Percentiles rank a stretch among this genome's conserved stretches.
phyloP scores from a whole-genome alignment of 768 basidiomycete species.

The Ramaria sp. region DNA sequence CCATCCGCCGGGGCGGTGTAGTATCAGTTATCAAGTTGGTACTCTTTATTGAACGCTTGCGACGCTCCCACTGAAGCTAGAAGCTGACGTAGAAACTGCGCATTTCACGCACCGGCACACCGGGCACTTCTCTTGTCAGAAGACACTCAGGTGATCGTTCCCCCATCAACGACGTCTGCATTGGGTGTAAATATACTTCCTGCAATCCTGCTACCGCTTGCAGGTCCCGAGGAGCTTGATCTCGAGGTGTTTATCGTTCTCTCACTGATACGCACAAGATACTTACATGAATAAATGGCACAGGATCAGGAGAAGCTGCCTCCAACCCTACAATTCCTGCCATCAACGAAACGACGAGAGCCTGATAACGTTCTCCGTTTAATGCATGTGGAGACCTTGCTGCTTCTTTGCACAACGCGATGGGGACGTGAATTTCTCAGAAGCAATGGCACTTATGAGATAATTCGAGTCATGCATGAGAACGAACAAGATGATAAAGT shows the following conservation, averaged over 20 bases:
- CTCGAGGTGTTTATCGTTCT: constrained; percentile 49
- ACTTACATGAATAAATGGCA: not conserved
- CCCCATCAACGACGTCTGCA: constrained; percentile 44
- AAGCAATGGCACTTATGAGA: constrained; percentile 74
- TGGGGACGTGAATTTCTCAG: constrained; percentile 81
- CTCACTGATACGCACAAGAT: not conserved
- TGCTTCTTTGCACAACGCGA: constrained; percentile 80
- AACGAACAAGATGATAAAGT: constrained; percentile 74
- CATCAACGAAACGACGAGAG: constrained; percentile 77
- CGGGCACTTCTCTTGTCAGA: constrained; percentile 63
- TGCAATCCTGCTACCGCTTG: constrained; percentile 79
- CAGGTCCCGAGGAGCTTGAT: constrained; percentile 92
- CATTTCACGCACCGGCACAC: constrained; percentile 60
- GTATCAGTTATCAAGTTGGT: constrained; percentile 78
- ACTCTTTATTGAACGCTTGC: constrained; percentile 4
- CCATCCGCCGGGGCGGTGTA: constrained; percentile 80
- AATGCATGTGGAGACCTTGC: constrained; percentile 80
- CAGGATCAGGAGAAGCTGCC: constrained; percentile 88
- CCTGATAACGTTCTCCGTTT: constrained; percentile 63
- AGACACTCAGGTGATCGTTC: constrained; percentile 39
- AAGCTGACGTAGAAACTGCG: constrained; percentile 51
- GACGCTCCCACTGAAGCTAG: constrained; percentile 4
- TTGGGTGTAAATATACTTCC: constrained; percentile 81
- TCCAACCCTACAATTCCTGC: constrained; percentile 76
- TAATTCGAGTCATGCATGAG: constrained; percentile 69